Conservation (phyloP, 306 rosid species). For the Aeschynomene evenia region DNA sequence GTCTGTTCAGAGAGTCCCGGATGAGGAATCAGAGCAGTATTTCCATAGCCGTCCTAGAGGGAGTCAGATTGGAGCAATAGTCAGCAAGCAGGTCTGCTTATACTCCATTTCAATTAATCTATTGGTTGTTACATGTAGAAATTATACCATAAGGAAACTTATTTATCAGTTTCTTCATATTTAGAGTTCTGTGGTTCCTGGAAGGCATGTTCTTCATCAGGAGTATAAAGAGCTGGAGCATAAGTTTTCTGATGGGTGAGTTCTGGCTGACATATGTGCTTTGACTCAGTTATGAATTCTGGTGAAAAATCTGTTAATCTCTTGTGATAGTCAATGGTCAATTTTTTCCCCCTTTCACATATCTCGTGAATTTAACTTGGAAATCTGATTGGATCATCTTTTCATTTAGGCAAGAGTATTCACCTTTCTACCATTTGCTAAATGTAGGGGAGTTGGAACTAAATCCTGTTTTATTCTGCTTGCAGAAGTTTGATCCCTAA, state of each 20-base stretch:
- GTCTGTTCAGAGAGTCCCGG: constrained; percentile 76
- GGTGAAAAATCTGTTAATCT: constrained; percentile 11
- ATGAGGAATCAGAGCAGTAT: constrained; percentile 84
- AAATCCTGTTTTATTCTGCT: constrained; percentile 28
- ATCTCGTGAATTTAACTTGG: constrained; percentile 15
- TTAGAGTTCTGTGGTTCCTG: constrained; percentile 80
- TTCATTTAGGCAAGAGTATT: constrained; percentile 19
- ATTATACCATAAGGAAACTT: constrained; percentile 13
- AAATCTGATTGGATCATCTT: constrained; percentile 4
- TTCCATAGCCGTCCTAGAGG: constrained; percentile 97
- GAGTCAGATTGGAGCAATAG: constrained; percentile 96
- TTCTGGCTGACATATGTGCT: constrained; percentile 18
- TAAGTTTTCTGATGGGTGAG: constrained; percentile 86
- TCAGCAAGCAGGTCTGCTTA: constrained; percentile 85
- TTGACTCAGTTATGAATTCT: constrained; percentile 13
- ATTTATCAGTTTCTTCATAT: constrained; percentile 31
- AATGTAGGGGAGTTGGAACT: constrained; percentile 17
- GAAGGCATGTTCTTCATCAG: constrained; percentile 75
- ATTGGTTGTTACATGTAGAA: constrained; percentile 5
- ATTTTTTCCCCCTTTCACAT: background rate
- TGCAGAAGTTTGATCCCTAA: constrained; percentile 87
- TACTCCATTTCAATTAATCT: constrained; percentile 15
- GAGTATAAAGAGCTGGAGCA: constrained; percentile 70
- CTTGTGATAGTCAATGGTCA: constrained; percentile 16
- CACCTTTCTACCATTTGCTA: constrained; percentile 28